Conservation (phyloP, 108 stramenopile genomes). For the Fragilaria crotonensis region DNA sequence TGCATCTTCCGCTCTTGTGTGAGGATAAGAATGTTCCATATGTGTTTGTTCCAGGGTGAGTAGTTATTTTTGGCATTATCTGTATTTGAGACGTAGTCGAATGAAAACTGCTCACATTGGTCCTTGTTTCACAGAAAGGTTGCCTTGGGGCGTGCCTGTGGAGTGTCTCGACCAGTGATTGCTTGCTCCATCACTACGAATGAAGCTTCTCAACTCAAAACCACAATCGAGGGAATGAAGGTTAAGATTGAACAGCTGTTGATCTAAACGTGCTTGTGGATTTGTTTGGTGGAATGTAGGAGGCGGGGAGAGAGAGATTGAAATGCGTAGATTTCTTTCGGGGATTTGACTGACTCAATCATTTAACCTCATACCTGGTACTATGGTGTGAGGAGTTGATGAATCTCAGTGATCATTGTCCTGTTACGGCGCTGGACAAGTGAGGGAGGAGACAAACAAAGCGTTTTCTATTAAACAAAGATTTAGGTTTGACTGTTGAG, state of each 20-base stretch:
- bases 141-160: conserved; percentile 98
- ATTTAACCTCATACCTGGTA: too few species aligned
- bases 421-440: too few species aligned
- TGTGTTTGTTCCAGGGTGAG: conserved; percentile 96
- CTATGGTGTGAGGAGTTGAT: conserved; percentile 68
- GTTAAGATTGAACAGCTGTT: conserved; percentile 98
- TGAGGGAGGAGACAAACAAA: conserved; percentile 68
- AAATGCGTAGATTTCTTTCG: too few species aligned
- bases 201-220: conserved; percentile 96
- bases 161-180: conserved; percentile 98
- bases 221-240: conserved; percentile 94
- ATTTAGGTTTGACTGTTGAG: neutral
- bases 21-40: conserved; percentile 99
- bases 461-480: neutral
- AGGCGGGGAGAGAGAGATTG: conserved; percentile 13
- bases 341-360: too few species aligned
- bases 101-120: too few species aligned
- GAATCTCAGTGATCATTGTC: conserved; percentile 69
- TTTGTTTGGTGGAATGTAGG: conserved; percentile 15
- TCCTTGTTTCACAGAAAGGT: conserved; percentile 85
- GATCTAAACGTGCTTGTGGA: conserved; percentile 68
- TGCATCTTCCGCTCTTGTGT: conserved; percentile 97
- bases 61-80: too few species aligned
- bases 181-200: conserved; percentile 94
- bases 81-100: too few species aligned